phyloP scores from a whole-genome alignment of 192 early-diverging fungal species.

The Helicostylum pulchrum region DNA sequence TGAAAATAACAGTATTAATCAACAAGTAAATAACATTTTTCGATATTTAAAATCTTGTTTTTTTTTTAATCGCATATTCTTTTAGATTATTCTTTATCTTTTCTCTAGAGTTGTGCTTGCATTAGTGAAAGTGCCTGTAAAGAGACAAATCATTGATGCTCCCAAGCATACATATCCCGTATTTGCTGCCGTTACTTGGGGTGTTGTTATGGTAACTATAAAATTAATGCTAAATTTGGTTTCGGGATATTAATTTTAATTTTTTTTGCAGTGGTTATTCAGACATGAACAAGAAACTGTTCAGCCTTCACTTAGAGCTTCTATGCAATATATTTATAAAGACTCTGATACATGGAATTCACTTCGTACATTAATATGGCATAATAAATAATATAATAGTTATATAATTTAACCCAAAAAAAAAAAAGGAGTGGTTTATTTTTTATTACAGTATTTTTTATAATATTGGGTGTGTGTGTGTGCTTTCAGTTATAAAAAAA shows the following conservation, averaged over 20 bases:
- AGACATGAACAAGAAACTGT: constrained; percentile 81
- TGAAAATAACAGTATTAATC: constrained; percentile 92
- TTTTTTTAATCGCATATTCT: neutral
- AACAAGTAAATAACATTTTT: constrained; percentile 79
- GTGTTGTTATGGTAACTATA: constrained; percentile 74
- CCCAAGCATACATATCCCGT: constrained; percentile 81
- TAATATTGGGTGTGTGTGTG: neutral
- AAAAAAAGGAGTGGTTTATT: neutral
- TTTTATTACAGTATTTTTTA: neutral
- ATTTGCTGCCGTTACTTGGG: constrained; percentile 95
- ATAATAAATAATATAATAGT: constrained; percentile 77
- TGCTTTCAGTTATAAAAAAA: neutral
- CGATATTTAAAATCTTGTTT: no score
- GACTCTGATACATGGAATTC: constrained; percentile 82
- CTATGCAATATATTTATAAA: constrained; percentile 94
- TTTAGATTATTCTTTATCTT: constrained; percentile 87
- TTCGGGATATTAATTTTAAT: neutral
- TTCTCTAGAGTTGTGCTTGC: constrained; percentile 91
- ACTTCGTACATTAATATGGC: constrained; percentile 75
- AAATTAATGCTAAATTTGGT: neutral
- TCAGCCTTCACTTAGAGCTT: constrained; percentile 87
- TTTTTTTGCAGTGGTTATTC: constrained; percentile 68
- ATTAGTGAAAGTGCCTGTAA: constrained; percentile 75
- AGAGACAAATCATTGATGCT: constrained; percentile 65
- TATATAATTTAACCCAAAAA: no score